Base-by-base conservation (phyloP, 805 yeast genomes). In the Myxozyma udenii region DNA sequence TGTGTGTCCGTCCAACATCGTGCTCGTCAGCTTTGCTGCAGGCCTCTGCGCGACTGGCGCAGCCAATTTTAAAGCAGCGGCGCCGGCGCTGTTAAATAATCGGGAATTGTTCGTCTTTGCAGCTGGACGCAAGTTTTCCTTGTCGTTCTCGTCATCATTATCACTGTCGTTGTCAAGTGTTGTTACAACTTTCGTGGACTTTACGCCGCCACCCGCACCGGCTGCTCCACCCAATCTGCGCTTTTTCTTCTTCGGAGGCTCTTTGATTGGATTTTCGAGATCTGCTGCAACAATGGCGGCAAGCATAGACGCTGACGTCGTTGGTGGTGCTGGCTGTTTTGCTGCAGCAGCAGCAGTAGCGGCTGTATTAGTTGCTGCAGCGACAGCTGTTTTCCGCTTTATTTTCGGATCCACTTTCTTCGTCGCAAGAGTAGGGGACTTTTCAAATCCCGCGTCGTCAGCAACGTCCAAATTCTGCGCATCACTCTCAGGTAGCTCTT, bases 1-100 rank as follows among this genome's bases (percentile, higher is more conserved):
- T 25, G 32, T 32, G 35, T 44, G 49, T 4, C 48, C 47, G 2
- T 41, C 50, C n/a, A 47, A 14, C 12, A 50, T 43, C 12, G 51
- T 28, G 9, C 33, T 14, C 14, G 33, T 9, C 14, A 28, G 14
- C 14, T n/a, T n/a, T n/a, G n/a, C n/a, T n/a, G 9, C 12, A 9
- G 33, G 30, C 19, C 53, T 30, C 41, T 53, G 56, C 16, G 58
- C 42, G 26, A 30, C 45, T 14, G 50, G 58, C 2, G 48, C 57
- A 12, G 58, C 45, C 4, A 46, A 19, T 19, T 48, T 45, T 35
- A 50, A 18, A 18, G 39, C 32, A 6, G 35, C 43, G 3, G 19
- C 24, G 9, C 41, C 44, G n/a, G n/a, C n/a, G n/a, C n/a, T n/a
- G n/a, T n/a, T n/a, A n/a, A n/a, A n/a, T n/a, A n/a, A n/a, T n/a